Percentiles rank a stretch among this genome's conserved stretches.
Conservation (phyloP, 1,284 basidiomycete genomes). For the Calocybe gambosa region DNA sequence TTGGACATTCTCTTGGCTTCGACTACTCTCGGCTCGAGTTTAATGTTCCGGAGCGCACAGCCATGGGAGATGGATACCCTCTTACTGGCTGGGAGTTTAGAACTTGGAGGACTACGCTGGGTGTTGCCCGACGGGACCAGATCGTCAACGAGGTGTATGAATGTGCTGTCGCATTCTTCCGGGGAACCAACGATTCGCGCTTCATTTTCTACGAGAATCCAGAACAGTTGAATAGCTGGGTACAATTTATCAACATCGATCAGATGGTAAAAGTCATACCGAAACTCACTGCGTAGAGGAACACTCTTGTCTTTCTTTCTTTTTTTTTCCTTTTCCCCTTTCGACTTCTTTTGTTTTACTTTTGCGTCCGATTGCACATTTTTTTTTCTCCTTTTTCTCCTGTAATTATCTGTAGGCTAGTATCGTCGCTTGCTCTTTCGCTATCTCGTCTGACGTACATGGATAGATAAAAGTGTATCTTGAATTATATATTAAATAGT, state of each 20-base stretch:
- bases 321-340: neutral
- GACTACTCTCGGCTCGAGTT: conserved; percentile 76
- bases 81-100: conserved; percentile 79
- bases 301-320: neutral
- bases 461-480: neutral
- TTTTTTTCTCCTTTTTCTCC: neutral
- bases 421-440: neutral
- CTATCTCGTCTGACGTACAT: neutral
- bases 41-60: conserved; percentile 56
- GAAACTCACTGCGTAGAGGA: conserved; percentile 52
- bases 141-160: conserved; percentile 64
- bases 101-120: conserved; percentile 65
- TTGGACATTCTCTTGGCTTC: conserved; percentile 73
- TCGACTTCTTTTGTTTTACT: neutral
- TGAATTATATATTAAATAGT: neutral
- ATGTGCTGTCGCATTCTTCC: conserved; percentile 69
- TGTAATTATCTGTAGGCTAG: neutral
- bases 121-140: conserved; percentile 48
- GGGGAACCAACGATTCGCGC: conserved; percentile 53
- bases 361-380: neutral
- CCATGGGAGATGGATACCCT: conserved; percentile 58
- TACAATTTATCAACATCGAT: conserved; percentile 76
- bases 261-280: conserved; percentile 72
- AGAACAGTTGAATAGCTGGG: conserved; percentile 66
- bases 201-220: conserved; percentile 67